A percentile compares a stretch with the other conserved stretches of the same genome.
Conservation (phyloP, 345 rosid species). For the Salix udensis region DNA sequence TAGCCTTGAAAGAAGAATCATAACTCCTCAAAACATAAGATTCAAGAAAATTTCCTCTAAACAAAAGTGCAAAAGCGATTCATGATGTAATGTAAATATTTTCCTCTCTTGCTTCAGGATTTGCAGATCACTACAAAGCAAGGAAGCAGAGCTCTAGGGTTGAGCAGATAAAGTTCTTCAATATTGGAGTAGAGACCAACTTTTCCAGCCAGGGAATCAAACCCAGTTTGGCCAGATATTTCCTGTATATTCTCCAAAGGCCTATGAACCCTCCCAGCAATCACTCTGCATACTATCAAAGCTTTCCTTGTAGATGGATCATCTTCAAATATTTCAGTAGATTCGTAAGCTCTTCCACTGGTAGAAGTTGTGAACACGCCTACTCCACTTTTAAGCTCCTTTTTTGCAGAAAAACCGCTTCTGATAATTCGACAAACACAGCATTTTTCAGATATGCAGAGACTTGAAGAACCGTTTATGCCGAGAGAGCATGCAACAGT, state of each 20-base stretch:
- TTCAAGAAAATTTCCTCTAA: conserved; percentile 14
- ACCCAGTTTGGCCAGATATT: conserved; percentile 73
- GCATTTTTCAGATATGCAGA: conserved; percentile 73
- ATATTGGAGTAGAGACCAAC: conserved; percentile 88
- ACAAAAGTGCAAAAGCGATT: conserved; percentile 11
- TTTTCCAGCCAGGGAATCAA: conserved; percentile 94
- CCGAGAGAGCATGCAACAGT: conserved; percentile 86
- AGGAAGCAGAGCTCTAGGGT: conserved; percentile 90
- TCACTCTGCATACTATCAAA: conserved; percentile 86
- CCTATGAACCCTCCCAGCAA: conserved; percentile 94
- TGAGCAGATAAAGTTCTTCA: conserved; percentile 93
- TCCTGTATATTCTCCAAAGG: conserved; percentile 87
- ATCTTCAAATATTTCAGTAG: conserved; percentile 39
- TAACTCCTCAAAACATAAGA: conserved; percentile 20
- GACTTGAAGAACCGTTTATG: conserved; percentile 70
- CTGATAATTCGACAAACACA: conserved; percentile 71
- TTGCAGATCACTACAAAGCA: conserved; percentile 88
- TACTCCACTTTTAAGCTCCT: conserved; percentile 67
- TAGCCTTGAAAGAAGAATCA: conserved; percentile 14
- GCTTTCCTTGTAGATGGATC: conserved; percentile 65
- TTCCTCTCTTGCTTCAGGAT: conserved; percentile 31
- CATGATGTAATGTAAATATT: conserved; percentile 5
- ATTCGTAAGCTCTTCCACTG: conserved; percentile 85
- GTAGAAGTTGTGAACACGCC: conserved; percentile 96
- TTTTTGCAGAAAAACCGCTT: conserved; percentile 76